Conservation (phyloP, 305 asterid species). For the Withania somnifera region DNA sequence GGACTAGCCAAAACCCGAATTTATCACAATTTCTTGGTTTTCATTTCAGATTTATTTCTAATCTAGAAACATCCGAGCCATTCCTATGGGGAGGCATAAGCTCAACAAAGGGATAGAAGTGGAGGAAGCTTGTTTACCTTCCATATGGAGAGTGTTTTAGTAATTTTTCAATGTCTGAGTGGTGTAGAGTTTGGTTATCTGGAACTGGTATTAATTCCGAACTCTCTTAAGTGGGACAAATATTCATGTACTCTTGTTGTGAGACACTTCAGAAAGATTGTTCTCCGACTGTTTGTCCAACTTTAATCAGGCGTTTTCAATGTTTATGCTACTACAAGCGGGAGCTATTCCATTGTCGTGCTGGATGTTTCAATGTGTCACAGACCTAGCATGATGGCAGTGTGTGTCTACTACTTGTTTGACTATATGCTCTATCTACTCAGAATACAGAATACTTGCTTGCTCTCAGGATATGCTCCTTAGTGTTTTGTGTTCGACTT, state of each 20-base stretch:
- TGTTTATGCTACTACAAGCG: neutral
- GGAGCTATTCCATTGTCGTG: neutral
- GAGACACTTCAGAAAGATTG: neutral
- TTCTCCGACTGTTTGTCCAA: neutral
- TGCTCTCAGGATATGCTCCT: neutral
- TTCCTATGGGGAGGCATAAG: neutral
- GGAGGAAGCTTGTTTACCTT: conserved; percentile 1
- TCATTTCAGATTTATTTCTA: neutral
- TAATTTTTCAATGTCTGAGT: neutral
- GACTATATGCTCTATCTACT: neutral
- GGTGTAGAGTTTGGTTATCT: neutral
- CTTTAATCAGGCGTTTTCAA: neutral
- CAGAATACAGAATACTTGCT: neutral
- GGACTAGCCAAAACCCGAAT: neutral
- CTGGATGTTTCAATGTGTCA: neutral
- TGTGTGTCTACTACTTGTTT: neutral
- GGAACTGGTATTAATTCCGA: neutral
- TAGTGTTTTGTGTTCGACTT: neutral
- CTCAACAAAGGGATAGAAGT: neutral
- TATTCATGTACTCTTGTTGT: neutral
- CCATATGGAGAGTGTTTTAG: neutral
- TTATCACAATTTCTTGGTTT: neutral
- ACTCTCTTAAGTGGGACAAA: neutral
- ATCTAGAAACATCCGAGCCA: neutral
- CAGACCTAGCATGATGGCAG: neutral